Base-by-base conservation (phyloP, 1,284 basidiomycete genomes). In the Schizophyllum amplum region DNA sequence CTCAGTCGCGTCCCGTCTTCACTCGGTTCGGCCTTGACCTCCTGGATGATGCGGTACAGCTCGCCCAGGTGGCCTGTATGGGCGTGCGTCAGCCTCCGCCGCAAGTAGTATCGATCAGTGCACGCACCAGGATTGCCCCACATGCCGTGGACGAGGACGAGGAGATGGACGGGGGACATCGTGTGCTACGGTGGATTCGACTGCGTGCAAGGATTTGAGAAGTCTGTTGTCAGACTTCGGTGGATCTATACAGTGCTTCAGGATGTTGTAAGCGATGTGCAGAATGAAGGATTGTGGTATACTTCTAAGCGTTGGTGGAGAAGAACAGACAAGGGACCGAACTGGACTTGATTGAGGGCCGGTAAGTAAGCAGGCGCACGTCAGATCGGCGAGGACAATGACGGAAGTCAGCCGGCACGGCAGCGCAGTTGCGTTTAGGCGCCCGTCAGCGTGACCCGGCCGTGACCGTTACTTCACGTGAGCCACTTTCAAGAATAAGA, bases 101-200 rank as follows among this genome's bases (percentile, higher is more conserved):
- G 20, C 20, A 17, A 25, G 46, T 60, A 51, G 20, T 59, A 59
- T 65, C 67, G 80, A 69, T 60, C 75, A 71, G 0, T 70, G 68
- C 11, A 85, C 72, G 65, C 87, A 78, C 47, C 56, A 0, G 89
- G 84, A 62, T 83, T 80, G 1, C 91, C 90, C 90, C 90, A 93
- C 82, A 93, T 89, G 42, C 91, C 91, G 64, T 92, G 90, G 47
- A 90, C 79, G 57, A 90, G 77, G 24, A 91, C 84, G 17, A 87
- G 75, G 11, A 89, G 76, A 63, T 88, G 87, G 15, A 76, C 55
- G 6, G 13, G 5, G 33, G 33, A 9, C 33, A 42, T 42, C 13
- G 17, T 42, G 33, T 2, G 11, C 11, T 42, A n/a, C n/a, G n/a
- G n/a, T n/a, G n/a, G 11, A 42, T 42, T 17, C 33, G 33, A 42